phyloP scores from a whole-genome alignment of 2,329 filamentous ascomycete genomes.

The Zelopaecilomyces penicillatus region DNA sequence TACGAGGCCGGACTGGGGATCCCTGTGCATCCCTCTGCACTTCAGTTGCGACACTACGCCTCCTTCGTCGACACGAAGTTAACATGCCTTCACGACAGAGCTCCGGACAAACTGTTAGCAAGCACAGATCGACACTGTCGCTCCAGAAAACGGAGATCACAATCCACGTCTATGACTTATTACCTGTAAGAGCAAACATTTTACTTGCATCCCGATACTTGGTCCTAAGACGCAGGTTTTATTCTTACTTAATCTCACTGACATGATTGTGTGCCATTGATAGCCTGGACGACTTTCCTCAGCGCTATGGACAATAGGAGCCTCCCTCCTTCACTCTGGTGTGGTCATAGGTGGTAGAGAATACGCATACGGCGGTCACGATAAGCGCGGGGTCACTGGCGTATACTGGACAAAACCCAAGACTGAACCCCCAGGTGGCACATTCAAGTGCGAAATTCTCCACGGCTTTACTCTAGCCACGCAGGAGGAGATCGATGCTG shows the following conservation, averaged over 20 bases:
- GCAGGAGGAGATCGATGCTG: conserved; percentile 59
- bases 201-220: neutral
- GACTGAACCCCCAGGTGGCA: conserved; percentile 66
- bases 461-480: conserved; percentile 70
- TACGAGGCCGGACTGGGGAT: too few relatives aligned
- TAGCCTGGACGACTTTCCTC: conserved; percentile 69
- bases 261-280: conserved; percentile 10
- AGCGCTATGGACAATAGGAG: conserved; percentile 67
- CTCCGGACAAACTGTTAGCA: conserved; percentile 17
- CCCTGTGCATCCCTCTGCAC: too few relatives aligned
- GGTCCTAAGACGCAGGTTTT: too few relatives aligned
- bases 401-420: conserved; percentile 76
- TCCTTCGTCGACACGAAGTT: neutral
- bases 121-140: conserved; percentile 58
- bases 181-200: conserved; percentile 46
- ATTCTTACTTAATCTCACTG: neutral
- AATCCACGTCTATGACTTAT: conserved; percentile 71
- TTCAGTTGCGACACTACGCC: too few relatives aligned
- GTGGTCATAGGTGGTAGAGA: conserved; percentile 73
- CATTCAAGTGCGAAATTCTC: conserved; percentile 65
- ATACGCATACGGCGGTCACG: conserved; percentile 80
- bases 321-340: conserved; percentile 72
- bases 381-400: conserved; percentile 60
- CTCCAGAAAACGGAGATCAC: conserved; percentile 64
- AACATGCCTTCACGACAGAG: conserved; percentile 21